These are phyloP conservation scores for Alopecurus myosuroides DNA, from an alignment of 176 grass and related monocot genomes.

Conservation along the genomic window DNA sequence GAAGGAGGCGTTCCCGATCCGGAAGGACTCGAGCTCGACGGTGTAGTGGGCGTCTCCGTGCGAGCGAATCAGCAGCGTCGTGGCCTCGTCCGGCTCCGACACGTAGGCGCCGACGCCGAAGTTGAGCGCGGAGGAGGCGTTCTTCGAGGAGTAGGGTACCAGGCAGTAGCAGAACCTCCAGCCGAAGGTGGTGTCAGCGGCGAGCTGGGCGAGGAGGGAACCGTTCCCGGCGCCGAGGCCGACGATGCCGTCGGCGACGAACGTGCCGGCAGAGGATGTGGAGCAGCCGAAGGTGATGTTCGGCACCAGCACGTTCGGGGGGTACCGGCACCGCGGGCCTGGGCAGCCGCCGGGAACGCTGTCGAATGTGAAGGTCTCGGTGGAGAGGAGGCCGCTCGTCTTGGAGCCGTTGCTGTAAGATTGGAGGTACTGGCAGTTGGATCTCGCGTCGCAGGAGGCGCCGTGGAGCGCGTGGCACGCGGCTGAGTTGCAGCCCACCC, in stretches of 20 bases:
- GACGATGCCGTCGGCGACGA: slow-evolving; percentile 35
- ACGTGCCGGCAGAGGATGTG: not conserved
- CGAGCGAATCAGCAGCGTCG: slow-evolving; percentile 24
- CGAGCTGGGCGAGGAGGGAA: slow-evolving; percentile 53
- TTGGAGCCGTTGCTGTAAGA: slow-evolving; percentile 39
- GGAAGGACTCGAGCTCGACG: no score
- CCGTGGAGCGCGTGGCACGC: not conserved
- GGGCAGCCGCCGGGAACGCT: not conserved
- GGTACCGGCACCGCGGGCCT: not conserved
- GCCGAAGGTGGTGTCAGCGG: not conserved
- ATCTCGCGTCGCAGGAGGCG: slow-evolving; percentile 8
- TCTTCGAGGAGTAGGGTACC: not conserved
- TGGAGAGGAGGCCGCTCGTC: slow-evolving; percentile 33
- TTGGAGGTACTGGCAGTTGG: slow-evolving; percentile 38
- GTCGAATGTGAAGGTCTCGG: slow-evolving; percentile 58
- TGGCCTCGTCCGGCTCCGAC: no score
- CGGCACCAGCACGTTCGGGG: not conserved
- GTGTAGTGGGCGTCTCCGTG: no score
- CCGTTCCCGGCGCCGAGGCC: slow-evolving; percentile 33
- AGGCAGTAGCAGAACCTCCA: slow-evolving; percentile 69
- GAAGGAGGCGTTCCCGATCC: no score
- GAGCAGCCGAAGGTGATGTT: slow-evolving; percentile 50
- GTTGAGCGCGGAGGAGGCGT: slow-evolving; percentile 32
- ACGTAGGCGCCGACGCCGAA: slow-evolving; percentile 46
- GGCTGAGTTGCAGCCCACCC: no score